phyloP scores from a whole-genome alignment of 2,329 filamentous ascomycete species.

The Keithomyces neogunnii region DNA sequence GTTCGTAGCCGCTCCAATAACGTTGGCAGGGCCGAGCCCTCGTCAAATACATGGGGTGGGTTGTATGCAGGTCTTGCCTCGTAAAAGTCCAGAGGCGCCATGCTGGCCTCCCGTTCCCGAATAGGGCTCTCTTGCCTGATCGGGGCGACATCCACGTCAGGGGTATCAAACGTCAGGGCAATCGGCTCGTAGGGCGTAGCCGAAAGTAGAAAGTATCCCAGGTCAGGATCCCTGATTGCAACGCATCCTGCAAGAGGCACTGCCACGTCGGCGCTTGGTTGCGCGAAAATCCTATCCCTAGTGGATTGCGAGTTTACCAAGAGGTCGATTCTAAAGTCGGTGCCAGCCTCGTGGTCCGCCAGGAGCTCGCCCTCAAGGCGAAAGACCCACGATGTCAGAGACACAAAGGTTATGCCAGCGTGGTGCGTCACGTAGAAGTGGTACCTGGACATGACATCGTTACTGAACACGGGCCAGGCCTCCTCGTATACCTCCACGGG shows the following conservation, averaged over 20 bases:
- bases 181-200: constrained; percentile 50
- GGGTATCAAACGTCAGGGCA: constrained; percentile 49
- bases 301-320: constrained; percentile 50
- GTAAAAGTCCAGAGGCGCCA: constrained; percentile 42
- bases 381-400: constrained; percentile 55
- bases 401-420: constrained; percentile 51
- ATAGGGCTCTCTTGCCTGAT: constrained; percentile 33
- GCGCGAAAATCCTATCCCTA: constrained; percentile 49
- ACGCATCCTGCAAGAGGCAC: constrained; percentile 45
- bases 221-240: constrained; percentile 50
- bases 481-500: constrained; percentile 45
- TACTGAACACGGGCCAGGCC: constrained; percentile 55
- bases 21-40: constrained; percentile 44
- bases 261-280: constrained; percentile 35
- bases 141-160: constrained; percentile 41
- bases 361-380: constrained; percentile 53
- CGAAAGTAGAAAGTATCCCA: constrained; percentile 56
- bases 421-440: constrained; percentile 55
- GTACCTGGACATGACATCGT: constrained; percentile 53
- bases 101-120: constrained; percentile 32
- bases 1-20: constrained; percentile 50
- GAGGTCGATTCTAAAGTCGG: constrained; percentile 53
- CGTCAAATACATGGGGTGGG: constrained; percentile 51
- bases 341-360: constrained; percentile 46
- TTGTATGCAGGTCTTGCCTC: constrained; percentile 61